These are phyloP conservation scores for Schrenkiella parvula DNA, from an alignment of 345 rosid species.

Conservation along the genomic window DNA sequence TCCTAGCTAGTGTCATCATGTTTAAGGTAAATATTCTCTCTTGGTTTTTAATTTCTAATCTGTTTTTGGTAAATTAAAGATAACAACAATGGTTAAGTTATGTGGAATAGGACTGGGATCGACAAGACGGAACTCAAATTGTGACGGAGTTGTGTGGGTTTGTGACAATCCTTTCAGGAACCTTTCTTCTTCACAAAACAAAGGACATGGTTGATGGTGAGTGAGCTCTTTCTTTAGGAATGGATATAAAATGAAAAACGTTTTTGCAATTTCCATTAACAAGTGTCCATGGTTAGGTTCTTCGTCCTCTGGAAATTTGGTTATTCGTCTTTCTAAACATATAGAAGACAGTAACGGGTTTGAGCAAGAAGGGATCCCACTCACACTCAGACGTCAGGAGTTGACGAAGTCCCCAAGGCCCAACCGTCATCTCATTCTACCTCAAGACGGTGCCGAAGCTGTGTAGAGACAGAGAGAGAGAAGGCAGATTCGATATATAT, in stretches of 20 bases:
- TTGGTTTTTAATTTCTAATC: background rate
- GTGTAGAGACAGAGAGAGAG: background rate
- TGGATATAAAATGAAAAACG: background rate
- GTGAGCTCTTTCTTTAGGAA: slow-evolving; percentile 17
- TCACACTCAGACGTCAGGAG: slow-evolving; percentile 12
- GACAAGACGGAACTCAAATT: slow-evolving; percentile 64
- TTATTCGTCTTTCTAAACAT: slow-evolving; percentile 36
- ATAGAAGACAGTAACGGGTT: slow-evolving; percentile 36
- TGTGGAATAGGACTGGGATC: slow-evolving; percentile 62
- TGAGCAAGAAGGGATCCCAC: slow-evolving; percentile 39
- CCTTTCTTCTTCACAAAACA: slow-evolving; percentile 74
- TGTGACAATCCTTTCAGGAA: slow-evolving; percentile 72
- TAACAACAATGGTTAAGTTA: background rate
- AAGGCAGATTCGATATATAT: background rate
- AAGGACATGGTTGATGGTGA: slow-evolving; percentile 70
- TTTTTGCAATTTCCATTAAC: background rate
- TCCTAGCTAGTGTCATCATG: slow-evolving; percentile 80
- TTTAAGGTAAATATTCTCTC: slow-evolving; percentile 52
- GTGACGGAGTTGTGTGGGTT: slow-evolving; percentile 71
- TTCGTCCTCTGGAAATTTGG: slow-evolving; percentile 10
- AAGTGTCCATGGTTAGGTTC: slow-evolving; percentile 6
- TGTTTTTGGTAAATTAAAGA: background rate
- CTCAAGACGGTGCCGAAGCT: slow-evolving; percentile 49
- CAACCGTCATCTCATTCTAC: slow-evolving; percentile 31
- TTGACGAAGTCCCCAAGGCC: slow-evolving; percentile 43